A percentile compares a stretch with the other conserved stretches of the same genome.
Evolutionary conservation across 345 rosid species (phyloP).

Genomic region (Citrus cavaleriei): DNA sequence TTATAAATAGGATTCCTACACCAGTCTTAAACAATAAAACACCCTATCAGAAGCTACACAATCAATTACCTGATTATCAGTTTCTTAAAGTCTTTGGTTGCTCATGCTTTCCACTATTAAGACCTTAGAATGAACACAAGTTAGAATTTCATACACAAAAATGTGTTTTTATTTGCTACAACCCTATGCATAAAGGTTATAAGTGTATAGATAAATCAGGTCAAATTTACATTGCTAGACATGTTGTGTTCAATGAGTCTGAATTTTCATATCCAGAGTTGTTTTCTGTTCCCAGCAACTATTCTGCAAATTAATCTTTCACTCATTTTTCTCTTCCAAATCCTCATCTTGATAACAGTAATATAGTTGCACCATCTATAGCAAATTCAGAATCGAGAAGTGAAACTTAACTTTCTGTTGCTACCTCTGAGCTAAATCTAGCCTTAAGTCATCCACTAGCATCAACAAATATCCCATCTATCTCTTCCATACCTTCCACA

Average conservation of each 20-base stretch:
- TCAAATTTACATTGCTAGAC: neutral
- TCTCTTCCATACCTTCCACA: no score
- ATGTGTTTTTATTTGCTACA: neutral
- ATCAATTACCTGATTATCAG: neutral
- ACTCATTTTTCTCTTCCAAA: no score
- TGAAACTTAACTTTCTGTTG: no score
- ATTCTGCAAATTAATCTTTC: no score
- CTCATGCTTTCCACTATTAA: neutral
- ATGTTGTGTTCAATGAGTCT: neutral
- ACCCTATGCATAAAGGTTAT: neutral
- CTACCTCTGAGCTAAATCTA: no score
- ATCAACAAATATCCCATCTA: no score
- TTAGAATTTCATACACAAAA: neutral
- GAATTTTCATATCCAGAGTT: neutral
- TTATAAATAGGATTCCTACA: neutral
- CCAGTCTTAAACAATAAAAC: neutral
- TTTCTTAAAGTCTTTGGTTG: neutral
- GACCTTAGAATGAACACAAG: neutral
- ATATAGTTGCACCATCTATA: no score
- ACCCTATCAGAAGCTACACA: neutral
- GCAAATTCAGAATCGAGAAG: no score
- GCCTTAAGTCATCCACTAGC: no score
- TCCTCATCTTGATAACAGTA: no score
- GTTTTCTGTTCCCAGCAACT: no score
- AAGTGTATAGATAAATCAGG: neutral